phyloP scores from a whole-genome alignment of 306 rosid genomes.

The Gastrolobium bilobum region DNA sequence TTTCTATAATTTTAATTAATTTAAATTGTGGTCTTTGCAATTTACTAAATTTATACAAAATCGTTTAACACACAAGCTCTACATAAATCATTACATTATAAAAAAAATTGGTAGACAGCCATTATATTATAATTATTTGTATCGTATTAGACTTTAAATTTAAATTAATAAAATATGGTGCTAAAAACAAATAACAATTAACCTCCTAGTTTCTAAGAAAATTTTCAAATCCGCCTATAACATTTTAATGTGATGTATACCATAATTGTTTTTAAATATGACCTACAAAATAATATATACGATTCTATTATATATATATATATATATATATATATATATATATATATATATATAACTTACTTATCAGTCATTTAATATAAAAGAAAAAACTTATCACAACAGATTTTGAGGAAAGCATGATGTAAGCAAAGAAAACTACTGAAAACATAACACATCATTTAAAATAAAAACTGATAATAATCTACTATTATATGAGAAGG shows the following conservation, averaged over 20 bases:
- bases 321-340: too few species aligned
- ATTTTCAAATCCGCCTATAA: neutral
- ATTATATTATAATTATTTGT: too few species aligned
- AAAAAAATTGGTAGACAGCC: too few species aligned
- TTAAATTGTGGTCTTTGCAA: too few species aligned
- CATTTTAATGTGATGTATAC: neutral
- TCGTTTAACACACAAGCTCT: neutral
- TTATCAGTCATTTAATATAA: too few species aligned
- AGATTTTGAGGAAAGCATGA: neutral
- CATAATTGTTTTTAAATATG: neutral
- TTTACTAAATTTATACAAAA: too few species aligned
- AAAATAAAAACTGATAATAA: neutral
- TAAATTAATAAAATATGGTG: neutral
- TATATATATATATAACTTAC: too few species aligned
- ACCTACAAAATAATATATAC: too few species aligned
- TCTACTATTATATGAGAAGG: neutral
- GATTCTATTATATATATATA: too few species aligned
- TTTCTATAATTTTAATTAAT: too few species aligned
- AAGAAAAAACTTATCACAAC: too few species aligned
- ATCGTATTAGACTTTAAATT: neutral
- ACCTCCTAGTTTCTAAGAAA: neutral
- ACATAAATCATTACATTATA: neutral
- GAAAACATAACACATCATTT: neutral
- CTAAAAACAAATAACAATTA: neutral
- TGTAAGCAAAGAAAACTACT: constrained; percentile 7